phyloP scores from a whole-genome alignment of 2,329 filamentous ascomycete species.

The Alternaria tenuissima region DNA sequence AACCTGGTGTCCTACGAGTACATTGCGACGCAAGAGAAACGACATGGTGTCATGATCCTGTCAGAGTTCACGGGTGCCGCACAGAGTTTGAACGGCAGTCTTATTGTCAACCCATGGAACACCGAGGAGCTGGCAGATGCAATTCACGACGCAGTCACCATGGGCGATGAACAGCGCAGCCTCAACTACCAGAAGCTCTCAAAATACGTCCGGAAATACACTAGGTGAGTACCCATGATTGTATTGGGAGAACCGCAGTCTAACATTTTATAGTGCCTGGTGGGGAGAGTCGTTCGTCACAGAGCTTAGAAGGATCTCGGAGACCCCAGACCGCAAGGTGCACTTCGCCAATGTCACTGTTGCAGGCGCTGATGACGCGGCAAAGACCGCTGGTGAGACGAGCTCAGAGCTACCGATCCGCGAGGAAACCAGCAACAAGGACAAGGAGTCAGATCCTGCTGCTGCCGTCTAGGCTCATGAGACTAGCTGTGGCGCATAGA shows the following conservation, averaged over 20 bases:
- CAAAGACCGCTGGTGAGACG: slow-evolving; percentile 5
- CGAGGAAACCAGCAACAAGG: slow-evolving; percentile 12
- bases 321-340: slow-evolving; percentile 60
- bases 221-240: slow-evolving; percentile 61
- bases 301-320: slow-evolving; percentile 73
- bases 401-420: slow-evolving; percentile 6
- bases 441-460: slow-evolving; percentile 25
- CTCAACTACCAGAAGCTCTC: slow-evolving; percentile 91
- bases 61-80: slow-evolving; percentile 97
- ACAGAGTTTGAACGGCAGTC: slow-evolving; percentile 89
- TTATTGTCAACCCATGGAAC: slow-evolving; percentile 99
- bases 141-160: slow-evolving; percentile 95
- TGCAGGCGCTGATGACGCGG: slow-evolving; percentile 11
- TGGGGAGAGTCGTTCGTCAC: slow-evolving; percentile 94
- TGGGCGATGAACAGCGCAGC: slow-evolving; percentile 86
- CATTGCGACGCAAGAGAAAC: slow-evolving; percentile 89
- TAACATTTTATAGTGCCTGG: slow-evolving; percentile 72
- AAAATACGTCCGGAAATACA: slow-evolving; percentile 97
- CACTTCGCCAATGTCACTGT: slow-evolving; percentile 25
- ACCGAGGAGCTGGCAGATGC: slow-evolving; percentile 93
- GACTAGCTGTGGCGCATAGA: neutral
- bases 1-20: slow-evolving; percentile 99
- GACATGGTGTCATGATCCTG: slow-evolving; percentile 91
- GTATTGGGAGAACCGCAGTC: neutral
- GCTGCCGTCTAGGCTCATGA: slow-evolving; percentile 16